phyloP scores from a whole-genome alignment of 352 stramenopile species.

The Pythium dissimile region DNA sequence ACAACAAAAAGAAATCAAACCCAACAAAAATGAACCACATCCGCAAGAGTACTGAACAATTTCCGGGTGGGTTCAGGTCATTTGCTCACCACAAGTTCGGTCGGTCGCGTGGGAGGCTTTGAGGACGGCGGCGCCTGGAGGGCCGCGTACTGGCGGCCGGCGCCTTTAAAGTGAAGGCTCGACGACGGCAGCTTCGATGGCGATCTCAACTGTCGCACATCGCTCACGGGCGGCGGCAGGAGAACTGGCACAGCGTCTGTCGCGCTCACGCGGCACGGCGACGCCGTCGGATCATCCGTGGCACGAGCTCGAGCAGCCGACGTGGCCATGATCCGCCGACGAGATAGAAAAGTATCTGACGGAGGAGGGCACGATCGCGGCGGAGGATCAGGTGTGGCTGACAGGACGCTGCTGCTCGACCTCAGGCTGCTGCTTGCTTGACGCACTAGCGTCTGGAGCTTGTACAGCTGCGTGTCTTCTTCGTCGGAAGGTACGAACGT shows the following conservation, averaged over 20 bases:
- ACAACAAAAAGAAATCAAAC: neutral
- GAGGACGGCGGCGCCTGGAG: conserved; percentile 33
- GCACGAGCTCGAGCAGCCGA: too few relatives aligned
- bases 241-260: conserved; percentile 25
- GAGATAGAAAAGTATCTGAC: neutral
- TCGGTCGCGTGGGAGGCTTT: conserved; percentile 12
- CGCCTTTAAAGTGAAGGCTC: conserved; percentile 47
- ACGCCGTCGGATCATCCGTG: too few relatives aligned
- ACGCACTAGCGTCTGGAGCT: conserved; percentile 17
- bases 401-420: neutral
- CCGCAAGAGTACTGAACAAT: too few relatives aligned
- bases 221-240: conserved; percentile 37
- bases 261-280: conserved; percentile 18
- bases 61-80: too few relatives aligned
- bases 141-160: conserved; percentile 50
- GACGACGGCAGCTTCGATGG: conserved; percentile 44
- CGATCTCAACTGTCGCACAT: conserved; percentile 29
- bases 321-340: neutral
- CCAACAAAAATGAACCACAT: too few relatives aligned
- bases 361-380: neutral
- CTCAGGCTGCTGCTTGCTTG: neutral
- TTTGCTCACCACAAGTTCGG: conserved; percentile 38
- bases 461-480: conserved; percentile 20
- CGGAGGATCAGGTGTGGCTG: neutral
- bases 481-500: conserved; percentile 17